Percentiles rank a stretch among this genome's conserved stretches.
Conservation (phyloP, 139 green algal genomes). For the Bryopsis sp. region DNA sequence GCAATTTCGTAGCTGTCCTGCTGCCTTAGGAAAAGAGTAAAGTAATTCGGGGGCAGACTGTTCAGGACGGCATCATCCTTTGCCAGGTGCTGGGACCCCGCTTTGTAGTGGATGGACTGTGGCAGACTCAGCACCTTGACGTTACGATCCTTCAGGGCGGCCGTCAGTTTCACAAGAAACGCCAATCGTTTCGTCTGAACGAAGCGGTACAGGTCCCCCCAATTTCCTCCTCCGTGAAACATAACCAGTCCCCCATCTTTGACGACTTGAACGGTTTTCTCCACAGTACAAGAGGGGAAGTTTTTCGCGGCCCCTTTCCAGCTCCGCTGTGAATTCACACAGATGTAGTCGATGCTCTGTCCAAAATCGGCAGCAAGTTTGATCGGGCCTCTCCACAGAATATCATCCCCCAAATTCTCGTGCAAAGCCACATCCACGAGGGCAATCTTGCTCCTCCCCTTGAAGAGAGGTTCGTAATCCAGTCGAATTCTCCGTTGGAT, state of each 20-base stretch:
- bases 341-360: neutral
- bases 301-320: neutral
- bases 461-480: neutral
- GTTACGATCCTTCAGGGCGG: neutral
- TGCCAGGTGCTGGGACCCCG: neutral
- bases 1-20: neutral
- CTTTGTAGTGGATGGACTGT: neutral
- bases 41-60: neutral
- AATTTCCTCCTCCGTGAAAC: slow-evolving; percentile 5
- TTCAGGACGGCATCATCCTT: neutral
- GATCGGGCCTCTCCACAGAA: slow-evolving; percentile 6
- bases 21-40: slow-evolving; percentile 1
- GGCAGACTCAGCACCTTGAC: neutral
- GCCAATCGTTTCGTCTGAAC: neutral
- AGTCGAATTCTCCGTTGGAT: no score
- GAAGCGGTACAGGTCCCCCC: slow-evolving; percentile 6
- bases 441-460: neutral
- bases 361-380: neutral
- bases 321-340: neutral
- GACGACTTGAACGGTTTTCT: neutral
- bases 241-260: slow-evolving; percentile 1
- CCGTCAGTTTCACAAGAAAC: neutral
- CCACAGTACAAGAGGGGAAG: neutral
- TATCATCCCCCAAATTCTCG: neutral
- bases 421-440: slow-evolving; percentile 9